Conservation (phyloP, 2,329 filamentous ascomycete species). For the Catunica adiposa region DNA sequence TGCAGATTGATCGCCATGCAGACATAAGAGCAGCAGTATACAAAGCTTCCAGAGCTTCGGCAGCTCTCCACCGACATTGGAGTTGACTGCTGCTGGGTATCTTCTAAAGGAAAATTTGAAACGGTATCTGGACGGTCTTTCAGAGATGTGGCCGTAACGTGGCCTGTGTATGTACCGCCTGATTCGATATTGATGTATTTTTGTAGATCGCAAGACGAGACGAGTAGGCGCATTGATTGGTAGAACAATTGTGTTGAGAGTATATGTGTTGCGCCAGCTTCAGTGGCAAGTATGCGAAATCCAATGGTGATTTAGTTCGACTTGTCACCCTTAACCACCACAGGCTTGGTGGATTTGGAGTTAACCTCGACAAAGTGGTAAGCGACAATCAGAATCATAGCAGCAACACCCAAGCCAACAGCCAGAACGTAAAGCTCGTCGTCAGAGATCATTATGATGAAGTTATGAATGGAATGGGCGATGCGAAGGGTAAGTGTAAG, state of each 20-base stretch:
- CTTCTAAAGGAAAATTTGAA: conserved; percentile 1
- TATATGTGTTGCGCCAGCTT: neutral
- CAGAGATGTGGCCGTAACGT: neutral
- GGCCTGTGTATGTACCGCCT: neutral
- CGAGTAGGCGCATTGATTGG: too few relatives aligned
- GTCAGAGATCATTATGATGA: conserved; percentile 77
- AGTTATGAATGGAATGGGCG: neutral
- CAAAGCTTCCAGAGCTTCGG: conserved; percentile 6
- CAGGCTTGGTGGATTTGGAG: conserved; percentile 24
- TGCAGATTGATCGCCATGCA: too few relatives aligned
- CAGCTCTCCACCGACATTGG: neutral
- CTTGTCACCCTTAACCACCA: conserved; percentile 9
- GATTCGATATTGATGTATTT: too few relatives aligned
- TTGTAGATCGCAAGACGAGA: too few relatives aligned
- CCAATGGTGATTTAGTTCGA: conserved; percentile 4
- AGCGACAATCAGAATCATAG: conserved; percentile 83
- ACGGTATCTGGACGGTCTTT: neutral
- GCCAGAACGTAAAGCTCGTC: conserved; percentile 77
- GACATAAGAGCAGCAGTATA: too few relatives aligned
- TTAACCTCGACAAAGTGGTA: conserved; percentile 98
- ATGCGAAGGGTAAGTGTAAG: conserved; percentile 14
- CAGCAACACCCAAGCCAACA: conserved; percentile 75
- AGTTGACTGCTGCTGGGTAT: conserved; percentile 8
- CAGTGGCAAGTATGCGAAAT: neutral
- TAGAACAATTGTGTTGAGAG: neutral